Percentiles rank a stretch among this genome's conserved stretches.
Evolutionary conservation across 2,329 filamentous ascomycete species (phyloP).

Genomic region (Tolypocladium paradoxum): DNA sequence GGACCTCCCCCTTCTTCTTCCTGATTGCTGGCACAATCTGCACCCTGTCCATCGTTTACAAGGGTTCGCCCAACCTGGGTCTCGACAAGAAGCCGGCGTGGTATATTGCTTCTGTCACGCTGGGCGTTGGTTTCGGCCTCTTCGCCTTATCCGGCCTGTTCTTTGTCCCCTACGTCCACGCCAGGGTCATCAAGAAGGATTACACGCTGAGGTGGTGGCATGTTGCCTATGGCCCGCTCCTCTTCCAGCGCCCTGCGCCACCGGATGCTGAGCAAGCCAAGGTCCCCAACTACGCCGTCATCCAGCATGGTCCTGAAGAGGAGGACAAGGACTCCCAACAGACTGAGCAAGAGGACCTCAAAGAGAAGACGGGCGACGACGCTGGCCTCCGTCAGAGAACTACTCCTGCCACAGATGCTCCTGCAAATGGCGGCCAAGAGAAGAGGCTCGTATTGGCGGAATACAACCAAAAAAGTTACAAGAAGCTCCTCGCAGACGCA

Average conservation of each 20-base stretch:
- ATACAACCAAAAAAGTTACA: too few relatives aligned
- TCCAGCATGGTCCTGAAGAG: too few relatives aligned
- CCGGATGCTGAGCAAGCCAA: conserved; percentile 39
- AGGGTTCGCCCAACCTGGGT: conserved; percentile 60
- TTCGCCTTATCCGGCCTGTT: conserved; percentile 51
- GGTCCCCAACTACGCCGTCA: conserved; percentile 67
- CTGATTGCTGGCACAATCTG: conserved; percentile 64
- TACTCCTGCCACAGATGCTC: too few relatives aligned
- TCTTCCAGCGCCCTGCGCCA: conserved; percentile 48
- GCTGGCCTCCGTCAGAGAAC: too few relatives aligned
- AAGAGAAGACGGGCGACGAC: conserved; percentile 44
- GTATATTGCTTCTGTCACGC: conserved; percentile 56
- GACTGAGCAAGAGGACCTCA: too few relatives aligned
- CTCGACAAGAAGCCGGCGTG: conserved; percentile 55
- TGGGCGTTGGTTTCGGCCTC: conserved; percentile 53
- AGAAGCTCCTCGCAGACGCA: conserved; percentile 45
- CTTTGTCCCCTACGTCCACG: conserved; percentile 62
- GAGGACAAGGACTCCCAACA: too few relatives aligned
- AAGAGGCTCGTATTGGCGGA: too few relatives aligned
- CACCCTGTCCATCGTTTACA: conserved; percentile 70
- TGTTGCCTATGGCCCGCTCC: conserved; percentile 52
- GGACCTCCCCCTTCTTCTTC: conserved; percentile 66
- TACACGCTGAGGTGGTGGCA: conserved; percentile 51
- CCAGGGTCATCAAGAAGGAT: conserved; percentile 59
- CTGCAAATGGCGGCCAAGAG: too few relatives aligned